Evolutionary conservation across 192 early-diverging fungal genomes (phyloP), one percentile per base, ranked within the genome.

Genomic region (Chytriomyces hyalinus): DNA sequence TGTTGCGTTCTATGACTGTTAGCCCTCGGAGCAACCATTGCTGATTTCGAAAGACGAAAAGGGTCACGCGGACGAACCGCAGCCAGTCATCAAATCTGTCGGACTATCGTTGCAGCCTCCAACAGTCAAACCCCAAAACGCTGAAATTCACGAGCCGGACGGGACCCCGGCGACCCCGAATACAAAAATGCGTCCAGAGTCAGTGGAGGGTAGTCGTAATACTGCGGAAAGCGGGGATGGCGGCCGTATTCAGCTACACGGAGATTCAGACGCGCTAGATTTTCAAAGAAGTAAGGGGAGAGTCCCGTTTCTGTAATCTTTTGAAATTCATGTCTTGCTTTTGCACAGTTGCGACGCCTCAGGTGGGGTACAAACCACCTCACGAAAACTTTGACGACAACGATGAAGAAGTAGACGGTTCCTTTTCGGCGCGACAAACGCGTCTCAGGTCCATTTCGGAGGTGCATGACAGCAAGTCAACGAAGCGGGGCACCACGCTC

Each of bases 71-170:
- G 43, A 43, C 48, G 63, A 75, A 50, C 63, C 73, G 22, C 62
- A 49, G 13, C 73, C 73, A 10, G 62, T 65, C 64, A 75, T 75
- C 20, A 75, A 75, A 51, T 75, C 73, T 13, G 73, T 75, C 24
- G 64, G 73, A 43, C 11, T 75, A n/a, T 75, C 73, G 6, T n/a
- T 75, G 24, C 73, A 75, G 20, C 62, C 73, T n/a, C 73, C 73
- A 15, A 24, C 61, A 4, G 73, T 66, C 11, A 75, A 75, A 43
- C 73, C 73, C 22, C 73, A 75, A 47, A 61, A 62, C 8, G 73
- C 73, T 26, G 73, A 75, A 51, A 22, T 75, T 20, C 17, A 75
- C 44, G 44, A 65, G 9, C 63, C 63, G n/a, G 49, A 75, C 9
- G 43, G 20, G 20, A n/a, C 53, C 20, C 53, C 53, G 2, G 53